Evolutionary conservation across 1,284 basidiomycete species (phyloP).

Genomic region (Austroboletus niveus): DNA sequence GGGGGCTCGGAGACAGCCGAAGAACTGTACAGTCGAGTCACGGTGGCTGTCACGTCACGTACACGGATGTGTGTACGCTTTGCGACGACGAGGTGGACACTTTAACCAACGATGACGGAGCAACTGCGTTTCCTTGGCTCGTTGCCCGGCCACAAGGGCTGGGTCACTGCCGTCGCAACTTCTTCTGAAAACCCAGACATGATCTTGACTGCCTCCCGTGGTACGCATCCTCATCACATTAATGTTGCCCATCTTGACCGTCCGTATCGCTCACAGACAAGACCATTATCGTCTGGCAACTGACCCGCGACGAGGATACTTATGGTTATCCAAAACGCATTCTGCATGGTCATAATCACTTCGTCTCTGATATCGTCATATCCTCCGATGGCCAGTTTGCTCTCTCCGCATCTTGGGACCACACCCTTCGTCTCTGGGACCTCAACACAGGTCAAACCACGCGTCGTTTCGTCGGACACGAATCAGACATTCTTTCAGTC

Average conservation of each 20-base stretch:
- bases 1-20: slow-evolving; percentile 32
- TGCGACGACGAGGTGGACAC: slow-evolving; percentile 37
- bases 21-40: slow-evolving; percentile 47
- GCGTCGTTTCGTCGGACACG: slow-evolving; percentile 98
- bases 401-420: slow-evolving; percentile 99
- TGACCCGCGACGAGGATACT: slow-evolving; percentile 91
- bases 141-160: slow-evolving; percentile 93
- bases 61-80: slow-evolving; percentile 2
- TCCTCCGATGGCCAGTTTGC: slow-evolving; percentile 99
- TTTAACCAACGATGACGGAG: slow-evolving; percentile 67
- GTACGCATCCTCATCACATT: slow-evolving; percentile 47
- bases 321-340: slow-evolving; percentile 97
- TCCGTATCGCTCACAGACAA: slow-evolving; percentile 84
- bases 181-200: slow-evolving; percentile 96
- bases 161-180: slow-evolving; percentile 96
- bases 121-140: slow-evolving; percentile 90
- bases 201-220: slow-evolving; percentile 95
- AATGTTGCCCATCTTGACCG: slow-evolving; percentile 22
- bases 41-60: slow-evolving; percentile 61
- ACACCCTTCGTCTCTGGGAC: slow-evolving; percentile 99
- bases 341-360: slow-evolving; percentile 99
- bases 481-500: slow-evolving; percentile 95
- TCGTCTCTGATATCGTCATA: slow-evolving; percentile 98
- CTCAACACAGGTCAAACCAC: slow-evolving; percentile 94
- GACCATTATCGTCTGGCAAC: slow-evolving; percentile 99